Evolutionary conservation across 2,329 filamentous ascomycete genomes (phyloP).

Genomic region (Tolypocladium album): DNA sequence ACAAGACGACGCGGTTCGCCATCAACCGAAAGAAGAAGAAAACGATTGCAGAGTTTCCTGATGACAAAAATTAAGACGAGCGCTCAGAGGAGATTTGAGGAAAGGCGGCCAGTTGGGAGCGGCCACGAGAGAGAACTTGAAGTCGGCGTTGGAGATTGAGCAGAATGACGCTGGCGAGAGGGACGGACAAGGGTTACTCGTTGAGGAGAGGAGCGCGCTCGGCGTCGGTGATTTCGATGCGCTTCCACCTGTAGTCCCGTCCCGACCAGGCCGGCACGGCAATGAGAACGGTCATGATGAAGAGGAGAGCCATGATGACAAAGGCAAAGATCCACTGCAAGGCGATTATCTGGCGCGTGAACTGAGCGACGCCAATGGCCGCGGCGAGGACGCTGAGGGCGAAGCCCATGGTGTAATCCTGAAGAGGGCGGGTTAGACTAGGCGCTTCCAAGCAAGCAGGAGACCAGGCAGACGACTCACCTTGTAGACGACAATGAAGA

Average conservation of each 20-base stretch:
- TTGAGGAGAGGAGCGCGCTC: constrained; percentile 53
- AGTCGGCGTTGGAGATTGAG: constrained; percentile 6
- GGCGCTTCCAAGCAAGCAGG: background rate
- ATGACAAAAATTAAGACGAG: background rate
- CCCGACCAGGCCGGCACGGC: constrained; percentile 55
- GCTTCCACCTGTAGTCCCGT: constrained; percentile 40
- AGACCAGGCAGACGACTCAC: constrained; percentile 25
- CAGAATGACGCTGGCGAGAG: background rate
- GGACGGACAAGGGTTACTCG: constrained; percentile 18
- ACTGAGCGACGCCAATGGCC: constrained; percentile 68
- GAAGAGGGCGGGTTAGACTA: constrained; percentile 5
- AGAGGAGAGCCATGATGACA: constrained; percentile 65
- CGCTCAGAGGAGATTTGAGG: background rate
- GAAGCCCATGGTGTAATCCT: constrained; percentile 70
- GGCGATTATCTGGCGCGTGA: constrained; percentile 60
- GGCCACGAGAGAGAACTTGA: background rate
- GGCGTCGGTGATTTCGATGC: constrained; percentile 30
- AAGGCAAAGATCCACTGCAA: constrained; percentile 93
- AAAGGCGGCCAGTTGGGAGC: background rate
- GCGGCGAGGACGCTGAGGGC: constrained; percentile 62
- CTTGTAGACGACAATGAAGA: constrained; percentile 66
- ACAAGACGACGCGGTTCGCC: background rate
- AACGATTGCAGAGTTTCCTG: background rate
- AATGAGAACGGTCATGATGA: constrained; percentile 55
- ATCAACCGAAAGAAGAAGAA: background rate